Base-by-base conservation (phyloP, 345 rosid species). In the Citrus maxima region DNA sequence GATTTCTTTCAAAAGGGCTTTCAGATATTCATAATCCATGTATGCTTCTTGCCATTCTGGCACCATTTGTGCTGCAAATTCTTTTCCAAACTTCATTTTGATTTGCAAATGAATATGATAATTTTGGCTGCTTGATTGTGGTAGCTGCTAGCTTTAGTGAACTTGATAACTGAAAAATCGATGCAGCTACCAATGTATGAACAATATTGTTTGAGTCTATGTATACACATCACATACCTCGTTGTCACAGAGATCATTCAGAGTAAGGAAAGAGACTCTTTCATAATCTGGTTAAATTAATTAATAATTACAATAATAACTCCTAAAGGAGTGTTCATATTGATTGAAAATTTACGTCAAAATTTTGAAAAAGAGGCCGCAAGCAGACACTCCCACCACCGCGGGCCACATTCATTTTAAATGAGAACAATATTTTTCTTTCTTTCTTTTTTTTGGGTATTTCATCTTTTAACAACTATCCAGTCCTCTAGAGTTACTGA, bases 21-120 rank as follows among this genome's bases (percentile, higher is more conserved):
- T 93, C 22, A 89, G 90, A 70, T 18, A 80, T 61, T 74, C 56
- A 24, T 93, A 93, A 61, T 91, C 88, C 92, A 91, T 86, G 84
- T 88, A 91, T 0, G 92, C 90, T 64, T 89, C 85, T 18, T 86
- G 92, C 97, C 97, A 93, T 85, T 93, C 97, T 22, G 89, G 97
- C 70, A 93, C 92, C 95, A 89, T 88, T 56, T 93, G 97, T 2
- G 89, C 81, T 0, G 61, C 61, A 61, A 89, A 90, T 72, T 91
- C 97, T 77, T 93, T 93, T 7, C 95, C 97, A 24, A 89, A 93
- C 87, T 93, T 93, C 97, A 93, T 91, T 19, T 81, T 10, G 7
- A 46, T 46, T 46, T 46, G 51, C 51, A 12, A 46, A 46, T 46
- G 51, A 46, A 46, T 12, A 12, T 46, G 51, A 46, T 46, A 46